Conservation (phyloP, 306 rosid species). For the Cucurbita pepo region DNA sequence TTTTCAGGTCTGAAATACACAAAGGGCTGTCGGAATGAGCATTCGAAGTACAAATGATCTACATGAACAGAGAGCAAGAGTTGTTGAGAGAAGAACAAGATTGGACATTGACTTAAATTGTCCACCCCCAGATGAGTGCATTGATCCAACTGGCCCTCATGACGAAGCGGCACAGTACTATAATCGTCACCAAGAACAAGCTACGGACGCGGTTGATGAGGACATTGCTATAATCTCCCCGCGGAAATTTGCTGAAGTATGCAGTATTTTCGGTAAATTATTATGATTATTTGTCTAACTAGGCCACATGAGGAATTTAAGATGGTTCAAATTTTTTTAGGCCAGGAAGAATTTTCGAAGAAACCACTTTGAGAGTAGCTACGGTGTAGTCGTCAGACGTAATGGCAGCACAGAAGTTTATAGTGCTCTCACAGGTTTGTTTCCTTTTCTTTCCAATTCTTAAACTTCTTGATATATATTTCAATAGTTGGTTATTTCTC, state of each 20-base stretch:
- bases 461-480: not conserved
- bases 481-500: not conserved
- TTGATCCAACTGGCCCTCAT: not conserved
- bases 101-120: slow-evolving; percentile 2
- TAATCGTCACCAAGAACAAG: not conserved
- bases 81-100: not conserved
- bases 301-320: not conserved
- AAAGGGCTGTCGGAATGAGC: not conserved
- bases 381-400: not conserved
- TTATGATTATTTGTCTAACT: not conserved
- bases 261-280: not conserved
- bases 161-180: not conserved
- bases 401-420: not conserved
- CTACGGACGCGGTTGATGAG: not conserved
- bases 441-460: not conserved
- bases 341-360: slow-evolving; percentile 6
- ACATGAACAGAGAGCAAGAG: not conserved
- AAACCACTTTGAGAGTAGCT: not conserved
- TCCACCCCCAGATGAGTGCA: slow-evolving; percentile 8
- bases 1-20: not conserved
- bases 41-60: not conserved
- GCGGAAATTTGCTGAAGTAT: slow-evolving; percentile 5
- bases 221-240: slow-evolving; percentile 7
- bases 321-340: not conserved
- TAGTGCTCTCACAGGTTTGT: slow-evolving; percentile 1